Evolutionary conservation across 2,329 filamentous ascomycete genomes (phyloP), one percentile per base, ranked within the genome.

Genomic region (Fusarium chlamydosporum): DNA sequence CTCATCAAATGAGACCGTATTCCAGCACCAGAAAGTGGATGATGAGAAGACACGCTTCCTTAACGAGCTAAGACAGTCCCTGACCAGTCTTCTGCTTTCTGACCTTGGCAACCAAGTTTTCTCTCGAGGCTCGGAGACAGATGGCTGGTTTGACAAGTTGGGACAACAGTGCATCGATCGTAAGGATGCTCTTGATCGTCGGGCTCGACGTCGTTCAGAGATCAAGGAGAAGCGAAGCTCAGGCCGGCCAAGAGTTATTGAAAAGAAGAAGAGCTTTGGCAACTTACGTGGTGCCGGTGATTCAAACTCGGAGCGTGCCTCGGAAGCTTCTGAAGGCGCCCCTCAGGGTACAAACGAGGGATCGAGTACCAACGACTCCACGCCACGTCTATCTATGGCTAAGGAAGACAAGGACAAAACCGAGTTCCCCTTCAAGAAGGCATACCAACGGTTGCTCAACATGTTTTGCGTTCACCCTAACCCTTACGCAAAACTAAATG

Each of bases 401-500:
- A 76, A 74, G 33, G 77, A 79, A 6, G 65, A 61, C 7, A 73
- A 70, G 8, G 67, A 61, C 9, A 73, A 70, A 4, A 65, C 79
- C 3, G 89, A 92, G 38, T 97, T 97, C 72, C 92, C 92, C 0
- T 97, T 95, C 76, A 88, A 88, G 52, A 88, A 89, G 70, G 92
- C 94, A 1, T 97, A 97, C 75, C 86, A 89, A 69, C 89, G 91
- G 13, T 84, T 98, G 2, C 83, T 98, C 33, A 89, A 89, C 67
- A 94, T 93, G 81, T 97, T 99, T 72, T 93, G 92, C 41, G 92
- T 94, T 6, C 92, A 96, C 70, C 92, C 93, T 0, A 97, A 96
- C 75, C 96, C 96, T 0, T 92, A 92, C 71, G 86, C 88, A 23
- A 99, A 99, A 79, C 85, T 99, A 13, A 90, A 91, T 68, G 91